These are phyloP conservation scores for Aphelidium insulamus DNA, from an alignment of 371 early-diverging fungal species.

Conservation along the genomic window DNA sequence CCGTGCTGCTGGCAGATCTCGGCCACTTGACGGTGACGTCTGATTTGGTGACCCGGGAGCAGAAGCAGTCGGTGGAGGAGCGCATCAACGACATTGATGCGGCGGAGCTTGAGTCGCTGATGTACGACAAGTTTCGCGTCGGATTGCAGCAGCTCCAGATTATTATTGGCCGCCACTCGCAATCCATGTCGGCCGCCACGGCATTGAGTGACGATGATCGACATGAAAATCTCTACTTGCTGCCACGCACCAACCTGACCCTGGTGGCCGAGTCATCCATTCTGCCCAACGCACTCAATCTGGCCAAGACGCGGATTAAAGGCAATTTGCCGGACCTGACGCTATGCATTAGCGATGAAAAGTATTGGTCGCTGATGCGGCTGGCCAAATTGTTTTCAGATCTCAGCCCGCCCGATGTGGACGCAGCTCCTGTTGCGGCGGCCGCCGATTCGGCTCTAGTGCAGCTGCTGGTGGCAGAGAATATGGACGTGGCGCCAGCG, in stretches of 20 bases:
- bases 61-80: slow-evolving; percentile 37
- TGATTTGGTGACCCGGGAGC: slow-evolving; percentile 45
- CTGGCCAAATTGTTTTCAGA: slow-evolving; percentile 1
- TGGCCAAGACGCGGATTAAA: slow-evolving; percentile 49
- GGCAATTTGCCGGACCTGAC: slow-evolving; percentile 69
- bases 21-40: slow-evolving; percentile 77
- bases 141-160: too few species aligned
- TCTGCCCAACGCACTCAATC: slow-evolving; percentile 43
- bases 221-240: slow-evolving; percentile 30
- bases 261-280: slow-evolving; percentile 68
- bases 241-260: slow-evolving; percentile 66
- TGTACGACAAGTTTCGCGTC: slow-evolving; percentile 79
- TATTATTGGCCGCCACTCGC: neutral
- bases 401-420: slow-evolving; percentile 3
- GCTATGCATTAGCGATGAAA: slow-evolving; percentile 76
- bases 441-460: too few species aligned
- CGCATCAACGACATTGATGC: slow-evolving; percentile 40
- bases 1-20: slow-evolving; percentile 68
- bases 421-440: neutral
- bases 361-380: slow-evolving; percentile 30
- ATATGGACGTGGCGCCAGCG: too few species aligned
- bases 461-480: too few species aligned
- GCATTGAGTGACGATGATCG: neutral
- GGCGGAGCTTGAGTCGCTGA: slow-evolving; percentile 39
- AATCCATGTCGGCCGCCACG: neutral